Conservation (phyloP, 2,329 filamentous ascomycete genomes). For the Metarhizium sp. region DNA sequence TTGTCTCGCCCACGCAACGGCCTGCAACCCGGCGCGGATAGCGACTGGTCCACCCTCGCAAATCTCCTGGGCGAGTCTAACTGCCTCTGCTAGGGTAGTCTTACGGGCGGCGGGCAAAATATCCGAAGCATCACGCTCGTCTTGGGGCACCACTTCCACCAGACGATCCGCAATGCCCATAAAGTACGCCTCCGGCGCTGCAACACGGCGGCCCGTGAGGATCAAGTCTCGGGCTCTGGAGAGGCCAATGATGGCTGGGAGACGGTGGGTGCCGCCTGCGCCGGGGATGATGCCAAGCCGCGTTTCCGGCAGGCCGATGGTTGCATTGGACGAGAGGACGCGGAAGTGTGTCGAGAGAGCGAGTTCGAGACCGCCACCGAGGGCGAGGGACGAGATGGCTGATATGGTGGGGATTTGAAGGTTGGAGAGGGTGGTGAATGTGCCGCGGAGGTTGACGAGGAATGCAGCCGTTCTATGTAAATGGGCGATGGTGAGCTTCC, state of each 20-base stretch:
- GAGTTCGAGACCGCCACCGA: constrained; percentile 90
- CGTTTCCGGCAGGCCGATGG: constrained; percentile 82
- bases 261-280: constrained; percentile 82
- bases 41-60: constrained; percentile 85
- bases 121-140: constrained; percentile 29
- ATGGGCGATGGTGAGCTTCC: not conserved
- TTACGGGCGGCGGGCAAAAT: constrained; percentile 52
- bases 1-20: constrained; percentile 64
- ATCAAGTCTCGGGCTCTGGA: constrained; percentile 81
- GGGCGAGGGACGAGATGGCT: constrained; percentile 74
- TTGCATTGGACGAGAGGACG: constrained; percentile 70
- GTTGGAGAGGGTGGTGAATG: constrained; percentile 61
- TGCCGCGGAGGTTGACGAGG: constrained; percentile 64
- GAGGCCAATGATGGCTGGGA: constrained; percentile 72
- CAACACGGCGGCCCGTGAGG: constrained; percentile 78
- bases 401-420: constrained; percentile 87
- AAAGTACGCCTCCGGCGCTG: constrained; percentile 80
- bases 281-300: constrained; percentile 89
- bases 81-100: constrained; percentile 63
- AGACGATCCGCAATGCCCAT: constrained; percentile 84
- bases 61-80: constrained; percentile 73
- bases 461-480: constrained; percentile 65
- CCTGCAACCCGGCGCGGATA: constrained; percentile 67
- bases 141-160: constrained; percentile 61
- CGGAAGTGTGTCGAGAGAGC: constrained; percentile 84